Evolutionary conservation across 352 stramenopile species (phyloP), one percentile per base, ranked within the genome.

Genomic region (Phytophthora melonis): DNA sequence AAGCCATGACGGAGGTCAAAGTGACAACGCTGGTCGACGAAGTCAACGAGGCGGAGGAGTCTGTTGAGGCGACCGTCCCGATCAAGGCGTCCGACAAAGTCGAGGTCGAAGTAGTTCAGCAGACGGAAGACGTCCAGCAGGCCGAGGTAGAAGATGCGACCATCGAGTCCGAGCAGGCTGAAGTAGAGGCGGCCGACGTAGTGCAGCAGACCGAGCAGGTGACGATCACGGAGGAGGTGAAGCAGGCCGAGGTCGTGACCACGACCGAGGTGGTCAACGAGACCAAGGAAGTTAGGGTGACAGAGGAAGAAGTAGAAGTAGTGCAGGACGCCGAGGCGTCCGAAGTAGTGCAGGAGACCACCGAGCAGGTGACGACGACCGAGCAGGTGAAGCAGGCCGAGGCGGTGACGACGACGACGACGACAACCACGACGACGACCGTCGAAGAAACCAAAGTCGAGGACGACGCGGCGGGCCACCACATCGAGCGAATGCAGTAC

Each of bases 151-250:
- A 50, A 16, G 43, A 50, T 19, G 43, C 5, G 16, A 3, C 16
- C 43, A 50, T 21, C 16, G 39, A 47, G 39, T 50, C 43, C 43
- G 43, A 50, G 13, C 16, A 52, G 43, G 43, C n/a, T 18, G 21
- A 23, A 21, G 43, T 52, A 52, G 43, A 52, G n/a, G 47, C 50
- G 30, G 57, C 36, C 36, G 30, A 72, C 43, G 58, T 67, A 54
- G 41, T 62, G 58, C 50, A 66, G 23, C 41, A 79, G 41, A 50
- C 45, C n/a, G 25, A 53, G 25, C 19, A 70, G 32, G 63, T 52
- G 41, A 54, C 34, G 8, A 25, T 56, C 23, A 30, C 21, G n/a
- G 18, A 60, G 39, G 56, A 66, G 39, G n/a, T 53, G 18, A 54
- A 49, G 7, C 45, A 71, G 7, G 14, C 18, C 19, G 47, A 60